Percentiles rank a stretch among this genome's conserved stretches.
Evolutionary conservation across 2,329 filamentous ascomycete species (phyloP).

Genomic region (Fusarium sp.): DNA sequence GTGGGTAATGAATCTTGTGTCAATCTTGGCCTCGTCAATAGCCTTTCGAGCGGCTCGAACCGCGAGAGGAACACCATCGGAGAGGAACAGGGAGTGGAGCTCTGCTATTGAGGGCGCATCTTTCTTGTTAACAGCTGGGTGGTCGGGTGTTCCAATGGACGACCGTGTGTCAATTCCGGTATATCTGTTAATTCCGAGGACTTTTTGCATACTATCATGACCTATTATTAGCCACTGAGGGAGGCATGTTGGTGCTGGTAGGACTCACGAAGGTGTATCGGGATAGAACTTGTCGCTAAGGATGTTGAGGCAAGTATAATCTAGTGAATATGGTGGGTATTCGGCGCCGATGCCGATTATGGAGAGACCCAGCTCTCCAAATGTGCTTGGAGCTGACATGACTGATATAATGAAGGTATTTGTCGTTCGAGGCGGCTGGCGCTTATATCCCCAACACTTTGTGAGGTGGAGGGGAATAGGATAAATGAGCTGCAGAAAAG

Average conservation of each 20-base stretch:
- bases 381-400: conserved; percentile 57
- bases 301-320: conserved; percentile 60
- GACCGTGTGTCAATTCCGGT: conserved; percentile 73
- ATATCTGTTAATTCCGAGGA: conserved; percentile 70
- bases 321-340: conserved; percentile 68
- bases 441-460: conserved; percentile 33
- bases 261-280: conserved; percentile 65
- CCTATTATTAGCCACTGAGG: not conserved
- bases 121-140: conserved; percentile 69
- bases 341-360: conserved; percentile 68
- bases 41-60: conserved; percentile 66
- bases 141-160: conserved; percentile 69
- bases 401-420: conserved; percentile 12
- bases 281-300: conserved; percentile 68
- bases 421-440: not conserved
- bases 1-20: conserved; percentile 68
- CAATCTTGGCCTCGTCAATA: conserved; percentile 63
- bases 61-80: conserved; percentile 67
- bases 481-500: not conserved
- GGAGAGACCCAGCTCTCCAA: conserved; percentile 66
- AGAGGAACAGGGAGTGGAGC: conserved; percentile 65
- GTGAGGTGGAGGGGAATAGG: conserved; percentile 10
- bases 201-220: conserved; percentile 66
- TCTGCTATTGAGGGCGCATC: conserved; percentile 63
- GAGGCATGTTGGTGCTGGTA: not conserved